These are phyloP conservation scores for Chrysoporthe austroafricana DNA, from an alignment of 2,329 filamentous ascomycete species.

Conservation along the genomic window DNA sequence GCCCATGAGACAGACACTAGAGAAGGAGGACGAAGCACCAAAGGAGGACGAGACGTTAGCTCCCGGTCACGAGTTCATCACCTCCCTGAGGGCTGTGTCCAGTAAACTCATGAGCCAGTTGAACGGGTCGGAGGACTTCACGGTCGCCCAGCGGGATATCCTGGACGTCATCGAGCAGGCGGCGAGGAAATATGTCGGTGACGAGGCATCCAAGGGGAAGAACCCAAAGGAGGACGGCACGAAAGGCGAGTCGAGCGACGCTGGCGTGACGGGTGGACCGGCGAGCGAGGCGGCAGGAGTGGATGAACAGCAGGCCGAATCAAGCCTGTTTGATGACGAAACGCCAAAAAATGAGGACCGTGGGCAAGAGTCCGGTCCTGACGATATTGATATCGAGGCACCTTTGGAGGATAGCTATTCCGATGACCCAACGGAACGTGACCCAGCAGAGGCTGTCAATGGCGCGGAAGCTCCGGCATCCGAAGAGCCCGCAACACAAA, in stretches of 20 bases:
- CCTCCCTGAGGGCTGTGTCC: slow-evolving; percentile 46
- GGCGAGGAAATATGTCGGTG: slow-evolving; percentile 54
- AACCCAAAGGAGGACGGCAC: slow-evolving; percentile 24
- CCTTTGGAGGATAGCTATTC: slow-evolving; percentile 36
- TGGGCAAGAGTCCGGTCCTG: slow-evolving; percentile 42
- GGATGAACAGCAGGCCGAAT: slow-evolving; percentile 19
- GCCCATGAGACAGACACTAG: slow-evolving; percentile 32
- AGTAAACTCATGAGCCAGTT: slow-evolving; percentile 47
- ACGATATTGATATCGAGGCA: slow-evolving; percentile 56
- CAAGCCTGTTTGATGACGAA: slow-evolving; percentile 33
- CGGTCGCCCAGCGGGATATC: slow-evolving; percentile 48
- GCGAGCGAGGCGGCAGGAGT: slow-evolving; percentile 8
- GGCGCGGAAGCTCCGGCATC: slow-evolving; percentile 24
- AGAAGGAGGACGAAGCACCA: slow-evolving; percentile 25
- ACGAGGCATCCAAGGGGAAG: slow-evolving; percentile 37
- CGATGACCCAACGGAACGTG: slow-evolving; percentile 25
- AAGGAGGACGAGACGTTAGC: slow-evolving; percentile 5
- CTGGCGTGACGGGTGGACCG: slow-evolving; percentile 14
- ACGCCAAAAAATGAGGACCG: slow-evolving; percentile 32
- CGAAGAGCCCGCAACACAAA: slow-evolving; percentile 22
- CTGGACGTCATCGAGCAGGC: slow-evolving; percentile 56
- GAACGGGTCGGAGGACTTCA: slow-evolving; percentile 41
- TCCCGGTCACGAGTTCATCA: slow-evolving; percentile 38
- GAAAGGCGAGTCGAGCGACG: slow-evolving; percentile 23
- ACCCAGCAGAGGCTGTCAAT: slow-evolving; percentile 26